These are phyloP conservation scores for Flaveria robusta DNA, from an alignment of 129 eudicot genomes.

Conservation along the genomic window DNA sequence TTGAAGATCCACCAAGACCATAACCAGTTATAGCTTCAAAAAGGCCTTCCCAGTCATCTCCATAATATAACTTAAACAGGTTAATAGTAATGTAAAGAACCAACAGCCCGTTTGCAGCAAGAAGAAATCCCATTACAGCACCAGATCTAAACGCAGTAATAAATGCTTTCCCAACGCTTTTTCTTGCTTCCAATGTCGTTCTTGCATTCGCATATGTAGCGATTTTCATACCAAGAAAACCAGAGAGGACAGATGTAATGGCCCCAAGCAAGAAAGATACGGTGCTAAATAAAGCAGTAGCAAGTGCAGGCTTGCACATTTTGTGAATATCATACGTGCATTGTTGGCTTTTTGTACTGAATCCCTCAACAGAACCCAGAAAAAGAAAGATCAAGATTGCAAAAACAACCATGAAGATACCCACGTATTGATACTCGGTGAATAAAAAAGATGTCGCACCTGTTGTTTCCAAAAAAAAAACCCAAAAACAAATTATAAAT, in stretches of 20 bases:
- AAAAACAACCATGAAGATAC: slow-evolving; percentile 84
- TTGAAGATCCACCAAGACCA: slow-evolving; percentile 81
- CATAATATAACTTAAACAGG: slow-evolving; percentile 62
- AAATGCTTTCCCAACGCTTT: slow-evolving; percentile 74
- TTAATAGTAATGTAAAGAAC: slow-evolving; percentile 57
- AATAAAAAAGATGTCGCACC: slow-evolving; percentile 83
- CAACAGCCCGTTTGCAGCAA: slow-evolving; percentile 76
- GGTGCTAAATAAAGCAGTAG: slow-evolving; percentile 79
- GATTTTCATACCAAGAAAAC: slow-evolving; percentile 89
- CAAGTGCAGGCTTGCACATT: slow-evolving; percentile 84
- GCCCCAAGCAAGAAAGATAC: slow-evolving; percentile 79
- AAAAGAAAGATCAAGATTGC: slow-evolving; percentile 78
- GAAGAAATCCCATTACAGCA: slow-evolving; percentile 80
- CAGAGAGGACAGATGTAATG: slow-evolving; percentile 73
- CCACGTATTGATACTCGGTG: slow-evolving; percentile 77
- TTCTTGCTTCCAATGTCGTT: slow-evolving; percentile 73
- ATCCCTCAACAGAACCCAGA: slow-evolving; percentile 80
- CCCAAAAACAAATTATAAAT: slow-evolving; percentile 7
- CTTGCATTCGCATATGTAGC: slow-evolving; percentile 79
- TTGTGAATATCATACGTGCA: slow-evolving; percentile 56
- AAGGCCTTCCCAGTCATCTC: slow-evolving; percentile 88
- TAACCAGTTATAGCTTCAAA: slow-evolving; percentile 76
- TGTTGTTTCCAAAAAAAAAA: slow-evolving; percentile 22
- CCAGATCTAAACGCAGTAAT: slow-evolving; percentile 68
- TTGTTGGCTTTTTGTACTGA: slow-evolving; percentile 61